Evolutionary conservation across 495 filamentous ascomycete species (phyloP), one percentile per base, ranked within the genome.

Genomic region (Talaromyces liani): DNA sequence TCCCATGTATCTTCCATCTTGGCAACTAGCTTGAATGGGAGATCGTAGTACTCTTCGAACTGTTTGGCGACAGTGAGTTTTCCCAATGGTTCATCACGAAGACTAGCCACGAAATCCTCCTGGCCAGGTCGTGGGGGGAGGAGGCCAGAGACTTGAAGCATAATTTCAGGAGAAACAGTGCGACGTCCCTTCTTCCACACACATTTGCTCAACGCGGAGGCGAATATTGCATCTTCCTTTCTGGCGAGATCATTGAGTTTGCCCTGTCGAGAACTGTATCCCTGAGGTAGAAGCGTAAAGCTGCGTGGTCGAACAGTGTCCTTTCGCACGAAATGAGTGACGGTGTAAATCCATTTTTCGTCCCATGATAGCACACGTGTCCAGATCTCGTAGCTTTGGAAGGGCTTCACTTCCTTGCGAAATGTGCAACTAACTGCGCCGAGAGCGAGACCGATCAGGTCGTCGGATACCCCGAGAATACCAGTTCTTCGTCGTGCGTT

Each of bases 121-220:
- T 62, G 60, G 10, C 60, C 60, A 18, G 60, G 60, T 33, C 60
- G 45, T 20, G 60, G 39, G 22, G 60, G 60, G 22, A 93, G 75
- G 68, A 93, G 65, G 2, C 80, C 79, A 16, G 80, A 82, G 49
- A 85, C 82, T 49, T 78, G 72, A 5, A 93, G 77, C 14, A 89
- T 77, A 25, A 86, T 72, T 65, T 90, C 88, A 1, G 91, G 89
- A 60, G 89, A 84, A 5, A 93, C 80, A 5, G 91, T 94, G 58
- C 89, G 75, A n/a, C 91, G 75, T 0, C 89, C 90, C 62, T 85
- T 77, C 76, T 92, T 92, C 69, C 88, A 87, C 3, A 91, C 89
- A 68, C 90, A 92, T 73, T 90, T 89, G 58, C 83, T 84, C n/a
- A 92, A 69, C 6, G 82, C 85, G 3, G 84, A 87, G 10, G 90